Evolutionary conservation across 192 early-diverging fungal genomes (phyloP).

Genomic region (Rhizoclosmatium globosum): DNA sequence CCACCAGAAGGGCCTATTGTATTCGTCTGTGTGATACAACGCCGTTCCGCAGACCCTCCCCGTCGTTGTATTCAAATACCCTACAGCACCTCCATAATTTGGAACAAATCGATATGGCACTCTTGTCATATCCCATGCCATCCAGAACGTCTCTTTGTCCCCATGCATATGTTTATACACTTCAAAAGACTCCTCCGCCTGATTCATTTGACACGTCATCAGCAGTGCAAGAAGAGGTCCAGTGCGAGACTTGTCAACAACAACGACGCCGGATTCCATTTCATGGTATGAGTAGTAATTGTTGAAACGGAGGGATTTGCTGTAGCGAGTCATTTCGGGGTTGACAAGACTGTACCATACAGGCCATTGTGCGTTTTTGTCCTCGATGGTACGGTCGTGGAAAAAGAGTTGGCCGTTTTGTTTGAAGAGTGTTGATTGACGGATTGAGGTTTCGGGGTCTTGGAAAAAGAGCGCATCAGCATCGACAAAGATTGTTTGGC

Average conservation of each 20-base stretch:
- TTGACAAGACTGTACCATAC: slow-evolving; percentile 62
- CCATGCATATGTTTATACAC: slow-evolving; percentile 34
- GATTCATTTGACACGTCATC: slow-evolving; percentile 63
- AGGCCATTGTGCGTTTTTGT: slow-evolving; percentile 29
- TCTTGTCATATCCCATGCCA: slow-evolving; percentile 65
- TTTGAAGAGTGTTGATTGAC: slow-evolving; percentile 42
- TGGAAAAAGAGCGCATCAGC: slow-evolving; percentile 75
- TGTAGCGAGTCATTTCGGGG: slow-evolving; percentile 56
- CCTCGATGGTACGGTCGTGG: slow-evolving; percentile 54
- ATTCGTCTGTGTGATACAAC: slow-evolving; percentile 40
- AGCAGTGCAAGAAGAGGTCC: slow-evolving; percentile 57
- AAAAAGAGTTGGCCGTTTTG: slow-evolving; percentile 65
- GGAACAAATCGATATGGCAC: slow-evolving; percentile 64
- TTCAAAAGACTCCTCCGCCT: slow-evolving; percentile 15
- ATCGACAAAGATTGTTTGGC: slow-evolving; percentile 72
- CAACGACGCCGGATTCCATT: slow-evolving; percentile 71
- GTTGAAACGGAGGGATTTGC: slow-evolving; percentile 51
- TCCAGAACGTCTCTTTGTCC: slow-evolving; percentile 45
- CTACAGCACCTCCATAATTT: slow-evolving; percentile 62
- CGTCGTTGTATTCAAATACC: slow-evolving; percentile 43
- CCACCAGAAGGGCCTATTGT: slow-evolving; percentile 34
- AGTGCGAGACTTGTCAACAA: slow-evolving; percentile 64
- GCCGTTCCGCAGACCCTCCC: slow-evolving; percentile 30
- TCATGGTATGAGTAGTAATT: slow-evolving; percentile 56
- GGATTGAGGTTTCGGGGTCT: slow-evolving; percentile 61